These are phyloP conservation scores for Phragmites australis DNA, from an alignment of 176 grass and related monocot species.

Conservation along the genomic window DNA sequence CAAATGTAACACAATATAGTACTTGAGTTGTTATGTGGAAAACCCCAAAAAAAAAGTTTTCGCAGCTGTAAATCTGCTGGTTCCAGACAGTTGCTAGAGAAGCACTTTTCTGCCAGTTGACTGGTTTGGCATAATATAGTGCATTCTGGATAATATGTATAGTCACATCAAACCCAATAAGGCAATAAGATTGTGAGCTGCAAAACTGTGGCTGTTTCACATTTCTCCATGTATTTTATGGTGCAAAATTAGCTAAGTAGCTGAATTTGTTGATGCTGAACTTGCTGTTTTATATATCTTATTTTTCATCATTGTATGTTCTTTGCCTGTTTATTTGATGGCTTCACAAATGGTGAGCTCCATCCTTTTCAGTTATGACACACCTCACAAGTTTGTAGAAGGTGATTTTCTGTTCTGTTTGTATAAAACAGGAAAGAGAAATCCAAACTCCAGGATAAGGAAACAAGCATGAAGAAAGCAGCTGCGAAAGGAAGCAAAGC, in stretches of 20 bases:
- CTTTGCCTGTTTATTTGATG: slow-evolving; percentile 21
- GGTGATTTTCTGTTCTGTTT: background rate
- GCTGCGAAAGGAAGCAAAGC: slow-evolving; percentile 98
- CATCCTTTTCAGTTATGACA: slow-evolving; percentile 2
- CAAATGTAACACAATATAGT: background rate
- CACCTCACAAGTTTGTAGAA: slow-evolving; percentile 14
- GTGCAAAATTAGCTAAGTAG: background rate
- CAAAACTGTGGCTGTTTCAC: background rate
- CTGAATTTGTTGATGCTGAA: background rate
- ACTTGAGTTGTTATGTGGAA: no score
- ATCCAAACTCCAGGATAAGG: slow-evolving; percentile 83
- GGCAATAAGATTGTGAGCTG: background rate
- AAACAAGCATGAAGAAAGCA: slow-evolving; percentile 81
- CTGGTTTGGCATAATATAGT: background rate
- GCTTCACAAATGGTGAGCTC: background rate
- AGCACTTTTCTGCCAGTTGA: background rate
- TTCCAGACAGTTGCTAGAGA: slow-evolving; percentile 17
- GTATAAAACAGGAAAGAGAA: slow-evolving; percentile 72
- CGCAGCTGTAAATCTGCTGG: background rate
- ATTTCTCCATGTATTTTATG: background rate
- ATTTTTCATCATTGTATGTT: background rate
- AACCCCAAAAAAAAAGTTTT: background rate
- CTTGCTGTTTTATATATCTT: slow-evolving; percentile 33
- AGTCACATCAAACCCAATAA: background rate
- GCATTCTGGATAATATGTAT: background rate